A percentile compares a stretch with the other conserved stretches of the same genome.
Evolutionary conservation across 2,329 filamentous ascomycete genomes (phyloP).

Genomic region (Phaeomoniella chlamydospora): DNA sequence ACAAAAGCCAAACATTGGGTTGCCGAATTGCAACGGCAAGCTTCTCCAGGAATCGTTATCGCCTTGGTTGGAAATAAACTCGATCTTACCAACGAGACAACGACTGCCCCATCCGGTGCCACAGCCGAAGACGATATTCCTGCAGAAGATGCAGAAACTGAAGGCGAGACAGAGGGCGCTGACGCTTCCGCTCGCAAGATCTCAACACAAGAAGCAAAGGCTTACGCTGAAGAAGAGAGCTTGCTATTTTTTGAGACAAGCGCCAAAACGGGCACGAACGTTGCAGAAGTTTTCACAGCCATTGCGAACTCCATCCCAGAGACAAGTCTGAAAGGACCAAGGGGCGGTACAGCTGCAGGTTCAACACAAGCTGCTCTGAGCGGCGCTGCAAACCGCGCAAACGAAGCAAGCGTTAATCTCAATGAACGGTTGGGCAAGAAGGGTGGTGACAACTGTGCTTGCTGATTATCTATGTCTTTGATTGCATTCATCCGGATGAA

Average conservation of each 20-base stretch:
- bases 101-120: conserved; percentile 8
- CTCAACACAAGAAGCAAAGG: conserved; percentile 76
- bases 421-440: conserved; percentile 53
- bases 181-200: conserved; percentile 57
- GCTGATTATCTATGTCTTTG: too few relatives aligned
- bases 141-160: conserved; percentile 16
- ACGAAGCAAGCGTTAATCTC: conserved; percentile 63
- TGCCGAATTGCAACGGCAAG: conserved; percentile 89
- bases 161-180: conserved; percentile 32
- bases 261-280: conserved; percentile 90
- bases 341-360: conserved; percentile 50
- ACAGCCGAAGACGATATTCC: conserved; percentile 23
- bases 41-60: conserved; percentile 91
- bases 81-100: conserved; percentile 43
- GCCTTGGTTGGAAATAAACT: conserved; percentile 94
- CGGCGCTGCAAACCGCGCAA: conserved; percentile 23
- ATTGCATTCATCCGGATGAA: too few relatives aligned
- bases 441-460: conserved; percentile 83
- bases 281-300: conserved; percentile 90
- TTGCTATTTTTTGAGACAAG: conserved; percentile 96
- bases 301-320: conserved; percentile 98
- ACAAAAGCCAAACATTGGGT: conserved; percentile 99
- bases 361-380: conserved; percentile 41
- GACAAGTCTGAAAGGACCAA: conserved; percentile 80
- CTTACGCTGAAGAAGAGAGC: conserved; percentile 88